Evolutionary conservation across 2,329 filamentous ascomycete species (phyloP), one percentile per base, ranked within the genome.

Genomic region (Aurifilum marmelostoma): DNA sequence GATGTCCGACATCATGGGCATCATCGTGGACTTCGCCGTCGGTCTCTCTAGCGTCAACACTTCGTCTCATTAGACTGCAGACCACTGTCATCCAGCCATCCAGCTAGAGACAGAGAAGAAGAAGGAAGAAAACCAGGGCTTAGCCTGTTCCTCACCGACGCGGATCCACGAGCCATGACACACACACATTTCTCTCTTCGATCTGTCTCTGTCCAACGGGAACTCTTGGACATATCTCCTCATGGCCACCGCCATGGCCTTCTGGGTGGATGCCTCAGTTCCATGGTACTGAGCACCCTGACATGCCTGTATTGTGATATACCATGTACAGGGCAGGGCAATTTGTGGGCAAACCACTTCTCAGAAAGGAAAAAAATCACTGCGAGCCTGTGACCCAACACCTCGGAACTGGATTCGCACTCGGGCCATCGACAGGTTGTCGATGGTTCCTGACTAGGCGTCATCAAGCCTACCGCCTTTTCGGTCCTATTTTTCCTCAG

Each of bases 361-460:
- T n/a, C n/a, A n/a, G 18, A 47, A 21, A 47, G 12, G 16, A 16
- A 41, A 41, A 41, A 41, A 41, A 16, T 3, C 16, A 43, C 41
- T 18, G 41, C 7, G 43, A 47, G 43, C 43, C 43, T 47, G 12
- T 66, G 65, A 66, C 54, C 64, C 65, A 61, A 56, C 65, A 47
- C 56, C 34, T 56, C 34, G 65, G 65, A 41, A 62, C 56, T 39
- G 65, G 56, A 41, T 34, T 37, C 65, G 24, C 54, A 41, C 65
- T 34, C 52, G 56, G 65, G 41, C 41, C 65, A 59, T 66, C 39
- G 65, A 32, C 65, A 61, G 56, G 65, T 39, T 66, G 61, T 63
- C 61, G 61, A 63, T 63, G 24, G 65, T 66, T 66, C 65, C 65
- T 66, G 65, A 61, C 65, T 66, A 66, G 58, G 27, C 39, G 39